Percentiles rank a stretch among this genome's conserved stretches.
phyloP scores from a whole-genome alignment of 176 grass and related monocot species.

The Pontederia paniculata region DNA sequence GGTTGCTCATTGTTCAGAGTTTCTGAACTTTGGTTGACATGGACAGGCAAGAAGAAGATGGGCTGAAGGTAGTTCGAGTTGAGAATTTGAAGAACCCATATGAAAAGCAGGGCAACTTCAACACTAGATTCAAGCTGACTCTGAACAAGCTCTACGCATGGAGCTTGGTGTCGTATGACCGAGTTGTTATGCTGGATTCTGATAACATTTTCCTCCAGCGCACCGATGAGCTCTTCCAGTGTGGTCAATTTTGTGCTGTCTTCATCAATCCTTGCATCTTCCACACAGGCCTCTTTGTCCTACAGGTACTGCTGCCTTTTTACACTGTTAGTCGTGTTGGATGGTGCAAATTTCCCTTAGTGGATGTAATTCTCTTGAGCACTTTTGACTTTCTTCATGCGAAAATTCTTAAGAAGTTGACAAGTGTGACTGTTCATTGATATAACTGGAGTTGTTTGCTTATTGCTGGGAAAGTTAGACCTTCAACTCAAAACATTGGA shows the following conservation, averaged over 20 bases:
- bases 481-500: no score
- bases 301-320: slow-evolving; percentile 39
- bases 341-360: neutral
- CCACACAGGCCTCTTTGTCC: slow-evolving; percentile 96
- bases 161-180: slow-evolving; percentile 77
- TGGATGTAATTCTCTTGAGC: neutral
- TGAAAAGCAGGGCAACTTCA: slow-evolving; percentile 61
- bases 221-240: slow-evolving; percentile 96
- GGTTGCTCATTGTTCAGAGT: neutral
- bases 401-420: no score
- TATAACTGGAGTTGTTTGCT: no score
- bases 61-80: slow-evolving; percentile 67
- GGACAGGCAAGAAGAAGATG: slow-evolving; percentile 82
- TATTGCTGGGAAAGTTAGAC: no score
- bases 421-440: no score
- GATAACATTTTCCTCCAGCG: slow-evolving; percentile 94
- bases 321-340: neutral
- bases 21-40: neutral
- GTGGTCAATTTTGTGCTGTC: slow-evolving; percentile 85
- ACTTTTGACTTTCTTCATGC: neutral
- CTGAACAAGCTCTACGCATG: slow-evolving; percentile 97
- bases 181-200: slow-evolving; percentile 89
- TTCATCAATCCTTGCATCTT: slow-evolving; percentile 99
- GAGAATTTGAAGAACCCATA: slow-evolving; percentile 95
- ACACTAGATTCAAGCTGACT: slow-evolving; percentile 81